A percentile compares a stretch with the other conserved stretches of the same genome.
Conservation (phyloP, 148 eudicot species). For the Talinum fruticosum region DNA sequence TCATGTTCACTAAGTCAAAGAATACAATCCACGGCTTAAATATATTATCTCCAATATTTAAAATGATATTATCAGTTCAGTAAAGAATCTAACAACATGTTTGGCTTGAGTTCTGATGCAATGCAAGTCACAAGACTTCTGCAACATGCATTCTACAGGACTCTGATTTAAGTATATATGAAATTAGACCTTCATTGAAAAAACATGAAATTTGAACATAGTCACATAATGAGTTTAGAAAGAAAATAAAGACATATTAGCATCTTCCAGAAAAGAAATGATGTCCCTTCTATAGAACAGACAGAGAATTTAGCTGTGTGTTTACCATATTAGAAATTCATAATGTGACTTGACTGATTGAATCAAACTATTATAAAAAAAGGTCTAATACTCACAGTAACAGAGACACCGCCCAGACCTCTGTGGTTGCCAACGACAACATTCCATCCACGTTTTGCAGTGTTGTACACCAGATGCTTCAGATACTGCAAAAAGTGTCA, state of each 20-base stretch:
- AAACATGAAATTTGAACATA: background rate
- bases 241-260: background rate
- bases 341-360: background rate
- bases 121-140: slow-evolving; percentile 4
- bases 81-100: background rate
- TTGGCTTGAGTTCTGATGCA: background rate
- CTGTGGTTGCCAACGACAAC: slow-evolving; percentile 91
- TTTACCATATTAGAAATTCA: slow-evolving; percentile 3
- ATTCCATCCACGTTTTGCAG: slow-evolving; percentile 83
- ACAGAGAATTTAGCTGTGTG: slow-evolving; percentile 4
- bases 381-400: slow-evolving; percentile 64
- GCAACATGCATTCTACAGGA: background rate
- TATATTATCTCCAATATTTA: background rate
- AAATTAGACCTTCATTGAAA: background rate
- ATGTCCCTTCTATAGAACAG: background rate
- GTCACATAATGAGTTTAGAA: background rate
- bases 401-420: slow-evolving; percentile 85
- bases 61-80: background rate
- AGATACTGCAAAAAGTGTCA: slow-evolving; percentile 51
- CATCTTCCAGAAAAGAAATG: background rate
- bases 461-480: slow-evolving; percentile 65
- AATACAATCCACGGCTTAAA: too few relatives aligned
- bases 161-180: background rate
- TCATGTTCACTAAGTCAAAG: background rate
- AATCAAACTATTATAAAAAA: background rate